These are phyloP conservation scores for Penicilliopsis zonata DNA, from an alignment of 495 filamentous ascomycete genomes.

Conservation along the genomic window DNA sequence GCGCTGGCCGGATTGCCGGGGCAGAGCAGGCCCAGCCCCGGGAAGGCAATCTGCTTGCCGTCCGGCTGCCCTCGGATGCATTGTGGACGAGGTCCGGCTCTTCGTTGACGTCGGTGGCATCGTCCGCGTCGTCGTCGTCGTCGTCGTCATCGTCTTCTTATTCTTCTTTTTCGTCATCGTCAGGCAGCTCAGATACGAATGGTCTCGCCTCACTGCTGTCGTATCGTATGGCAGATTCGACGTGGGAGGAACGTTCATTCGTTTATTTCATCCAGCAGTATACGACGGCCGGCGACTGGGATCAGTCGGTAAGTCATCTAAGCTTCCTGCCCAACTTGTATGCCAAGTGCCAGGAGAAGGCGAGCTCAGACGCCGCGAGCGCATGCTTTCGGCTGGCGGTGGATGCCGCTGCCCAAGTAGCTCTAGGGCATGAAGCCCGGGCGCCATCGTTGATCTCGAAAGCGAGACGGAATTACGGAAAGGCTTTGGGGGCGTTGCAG, in stretches of 20 bases:
- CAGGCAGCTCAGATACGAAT: no score
- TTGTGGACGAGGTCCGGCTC: no score
- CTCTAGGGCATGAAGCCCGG: slow-evolving; percentile 20
- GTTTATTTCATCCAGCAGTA: slow-evolving; percentile 37
- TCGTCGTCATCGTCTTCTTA: no score
- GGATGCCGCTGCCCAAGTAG: slow-evolving; percentile 26
- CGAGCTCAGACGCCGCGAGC: slow-evolving; percentile 6
- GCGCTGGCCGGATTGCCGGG: no score
- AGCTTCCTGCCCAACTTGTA: slow-evolving; percentile 27
- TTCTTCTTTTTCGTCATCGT: no score
- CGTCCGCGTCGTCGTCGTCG: no score
- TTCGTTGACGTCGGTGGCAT: no score
- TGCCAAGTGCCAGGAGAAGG: slow-evolving; percentile 13
- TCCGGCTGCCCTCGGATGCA: no score
- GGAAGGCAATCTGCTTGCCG: no score
- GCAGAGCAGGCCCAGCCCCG: no score
- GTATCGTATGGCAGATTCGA: slow-evolving; percentile 18
- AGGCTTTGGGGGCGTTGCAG: slow-evolving; percentile 20
- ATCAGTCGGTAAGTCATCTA: slow-evolving; percentile 19
- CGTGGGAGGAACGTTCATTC: slow-evolving; percentile 27
- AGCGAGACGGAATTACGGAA: slow-evolving; percentile 23
- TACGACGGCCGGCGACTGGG: slow-evolving; percentile 11
- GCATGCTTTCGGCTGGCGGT: slow-evolving; percentile 27
- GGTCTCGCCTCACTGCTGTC: neutral
- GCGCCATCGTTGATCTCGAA: slow-evolving; percentile 16